Percentiles rank a stretch among this genome's conserved stretches.
Evolutionary conservation across 305 asterid species (phyloP).

Genomic region (Solanum hybrid): DNA sequence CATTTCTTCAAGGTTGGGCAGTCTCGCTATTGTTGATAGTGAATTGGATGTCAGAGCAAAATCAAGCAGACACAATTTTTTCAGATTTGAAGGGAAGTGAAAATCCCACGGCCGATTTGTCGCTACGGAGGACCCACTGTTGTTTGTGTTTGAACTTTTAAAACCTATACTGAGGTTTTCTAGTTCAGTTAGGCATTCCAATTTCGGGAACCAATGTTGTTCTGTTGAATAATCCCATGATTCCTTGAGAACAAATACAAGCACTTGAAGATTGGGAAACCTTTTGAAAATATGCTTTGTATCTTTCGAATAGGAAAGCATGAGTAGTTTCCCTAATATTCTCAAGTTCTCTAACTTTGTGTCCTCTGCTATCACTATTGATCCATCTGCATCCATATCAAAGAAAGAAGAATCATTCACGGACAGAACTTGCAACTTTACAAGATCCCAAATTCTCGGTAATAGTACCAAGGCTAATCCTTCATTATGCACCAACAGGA

Average conservation of each 20-base stretch:
- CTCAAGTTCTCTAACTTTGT: not conserved
- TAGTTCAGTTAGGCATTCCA: not conserved
- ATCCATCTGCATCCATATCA: not conserved
- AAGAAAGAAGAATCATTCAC: not conserved
- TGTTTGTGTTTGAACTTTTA: too few species aligned
- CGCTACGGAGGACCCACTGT: too few species aligned
- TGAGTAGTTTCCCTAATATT: fast-evolving
- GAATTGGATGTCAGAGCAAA: not conserved
- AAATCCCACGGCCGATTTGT: too few species aligned
- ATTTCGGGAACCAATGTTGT: too few species aligned
- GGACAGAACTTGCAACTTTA: fast-evolving
- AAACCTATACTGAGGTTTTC: fast-evolving
- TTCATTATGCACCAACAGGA: fast-evolving
- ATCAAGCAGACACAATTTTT: fast-evolving
- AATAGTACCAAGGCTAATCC: not conserved
- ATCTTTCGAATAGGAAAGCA: not conserved
- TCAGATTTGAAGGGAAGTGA: not conserved
- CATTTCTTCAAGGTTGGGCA: not conserved
- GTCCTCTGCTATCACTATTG: not conserved
- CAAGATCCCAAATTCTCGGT: not conserved
- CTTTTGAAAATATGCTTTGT: not conserved
- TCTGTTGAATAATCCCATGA: too few species aligned
- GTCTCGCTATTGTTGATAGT: not conserved
- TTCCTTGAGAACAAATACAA: fast-evolving
- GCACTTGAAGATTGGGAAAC: too few species aligned